phyloP scores from a whole-genome alignment of 2,329 filamentous ascomycete species.

The Parasarocladium wereldwijsianum region DNA sequence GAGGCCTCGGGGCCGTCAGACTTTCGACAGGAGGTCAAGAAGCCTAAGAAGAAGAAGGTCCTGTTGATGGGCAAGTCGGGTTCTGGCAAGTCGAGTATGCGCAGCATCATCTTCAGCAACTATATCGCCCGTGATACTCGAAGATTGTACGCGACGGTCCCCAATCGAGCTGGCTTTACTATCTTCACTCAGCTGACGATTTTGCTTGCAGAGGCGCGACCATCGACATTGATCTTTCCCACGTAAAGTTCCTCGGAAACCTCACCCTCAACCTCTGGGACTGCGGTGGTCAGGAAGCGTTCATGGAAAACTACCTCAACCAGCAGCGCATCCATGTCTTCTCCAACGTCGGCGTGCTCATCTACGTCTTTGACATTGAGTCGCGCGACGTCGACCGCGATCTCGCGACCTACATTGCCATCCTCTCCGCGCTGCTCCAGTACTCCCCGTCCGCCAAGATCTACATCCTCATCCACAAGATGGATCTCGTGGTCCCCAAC shows the following conservation, averaged over 20 bases:
- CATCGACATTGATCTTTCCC: conserved; percentile 95
- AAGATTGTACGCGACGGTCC: conserved; percentile 40
- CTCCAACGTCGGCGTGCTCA: conserved; percentile 87
- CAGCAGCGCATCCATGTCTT: conserved; percentile 95
- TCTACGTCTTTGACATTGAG: conserved; percentile 99
- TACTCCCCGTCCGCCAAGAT: conserved; percentile 70
- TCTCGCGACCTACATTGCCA: conserved; percentile 79
- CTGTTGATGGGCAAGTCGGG: conserved; percentile 90
- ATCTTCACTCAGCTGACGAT: neutral
- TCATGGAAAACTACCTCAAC: conserved; percentile 96
- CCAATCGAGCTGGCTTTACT: neutral
- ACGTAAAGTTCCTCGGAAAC: conserved; percentile 98
- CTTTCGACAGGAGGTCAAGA: conserved; percentile 39
- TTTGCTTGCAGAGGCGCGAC: conserved; percentile 54
- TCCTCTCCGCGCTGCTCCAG: conserved; percentile 77
- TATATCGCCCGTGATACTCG: conserved; percentile 95
- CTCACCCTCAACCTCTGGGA: conserved; percentile 97
- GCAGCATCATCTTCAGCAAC: conserved; percentile 97
- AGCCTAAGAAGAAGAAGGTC: conserved; percentile 75
- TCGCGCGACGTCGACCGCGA: conserved; percentile 89
- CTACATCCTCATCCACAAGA: conserved; percentile 96
- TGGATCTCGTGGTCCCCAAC: conserved; percentile 80
- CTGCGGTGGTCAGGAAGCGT: conserved; percentile 95
- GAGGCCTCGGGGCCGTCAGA: conserved; percentile 15
- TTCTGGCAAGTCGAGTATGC: conserved; percentile 96